phyloP scores from a whole-genome alignment of 1,284 basidiomycete species.

The Vanrija sp. region DNA sequence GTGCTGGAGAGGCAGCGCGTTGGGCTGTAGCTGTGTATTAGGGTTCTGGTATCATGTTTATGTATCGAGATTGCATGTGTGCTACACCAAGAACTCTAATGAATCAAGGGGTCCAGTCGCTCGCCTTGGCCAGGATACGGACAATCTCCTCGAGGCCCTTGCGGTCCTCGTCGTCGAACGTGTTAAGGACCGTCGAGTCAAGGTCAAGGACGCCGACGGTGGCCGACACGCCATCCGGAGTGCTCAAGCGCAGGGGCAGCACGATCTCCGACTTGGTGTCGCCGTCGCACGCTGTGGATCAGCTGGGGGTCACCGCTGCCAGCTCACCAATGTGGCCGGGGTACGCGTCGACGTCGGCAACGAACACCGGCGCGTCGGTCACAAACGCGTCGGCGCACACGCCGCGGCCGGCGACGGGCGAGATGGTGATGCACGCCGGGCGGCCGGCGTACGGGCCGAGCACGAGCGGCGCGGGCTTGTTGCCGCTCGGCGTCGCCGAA shows the following conservation, averaged over 20 bases:
- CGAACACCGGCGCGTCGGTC: conserved; percentile 58
- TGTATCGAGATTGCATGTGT: neutral
- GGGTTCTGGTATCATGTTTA: neutral
- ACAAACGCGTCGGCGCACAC: conserved; percentile 77
- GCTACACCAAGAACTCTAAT: neutral
- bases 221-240: conserved; percentile 31
- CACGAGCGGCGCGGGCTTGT: conserved; percentile 51
- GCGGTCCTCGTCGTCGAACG: conserved; percentile 71
- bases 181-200: conserved; percentile 68
- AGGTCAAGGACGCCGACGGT: conserved; percentile 76
- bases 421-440: conserved; percentile 80
- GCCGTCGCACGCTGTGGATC: conserved; percentile 65
- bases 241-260: conserved; percentile 57
- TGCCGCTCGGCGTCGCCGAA: conserved; percentile 43
- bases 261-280: conserved; percentile 83
- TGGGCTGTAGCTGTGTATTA: conserved; percentile 14
- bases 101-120: conserved; percentile 24
- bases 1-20: conserved; percentile 43
- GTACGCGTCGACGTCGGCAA: conserved; percentile 69
- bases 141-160: conserved; percentile 68
- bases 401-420: conserved; percentile 60
- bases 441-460: conserved; percentile 83
- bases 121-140: conserved; percentile 53
- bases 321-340: conserved; percentile 69
- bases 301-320: neutral